Base-by-base conservation (phyloP, 139 green algal genomes). In the Coelastrella sp. region DNA sequence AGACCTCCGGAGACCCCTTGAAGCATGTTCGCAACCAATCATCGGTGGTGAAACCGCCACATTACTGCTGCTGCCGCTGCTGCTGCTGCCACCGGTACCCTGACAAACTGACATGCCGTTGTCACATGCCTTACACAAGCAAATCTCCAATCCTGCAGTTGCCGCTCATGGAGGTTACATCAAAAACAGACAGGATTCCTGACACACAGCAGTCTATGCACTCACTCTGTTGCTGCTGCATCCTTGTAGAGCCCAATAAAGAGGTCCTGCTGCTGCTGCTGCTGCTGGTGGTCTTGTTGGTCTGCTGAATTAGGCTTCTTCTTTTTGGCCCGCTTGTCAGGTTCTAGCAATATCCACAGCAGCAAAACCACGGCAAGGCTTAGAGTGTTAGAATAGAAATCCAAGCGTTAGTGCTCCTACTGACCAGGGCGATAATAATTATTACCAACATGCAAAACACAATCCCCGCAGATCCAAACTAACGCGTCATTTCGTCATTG, bases 321-420 rank as follows among this genome's bases (percentile, higher is more conserved):
- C 57, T 89, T 81, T 54, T 92, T 91, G 65, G 94, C 90, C 47
- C 91, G 58, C 32, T 87, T 68, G 32, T 88, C 83, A 5, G 65
- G 66, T 68, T 88, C 83, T 88, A 68, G 10, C 80, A n/a, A 47
- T 57, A 73, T 11, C 20, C 59, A 17, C 80, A 58, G 80, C 20
- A 32, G 20, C n/a, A 10, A 71, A 19, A 19, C 61, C 8, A 19
- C 8, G 13, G 14, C 57, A 54, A 19, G 61, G 61, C 11, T 19
- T 71, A 71, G 61, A 71, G 2, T 71, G 61, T 19, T 71, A 71
- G 11, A 68, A 17, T 68, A 7, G 0, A 2, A 19, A 19, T 22
- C 3, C 7, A 16, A 2, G 14, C 71, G 13, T 77, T 23, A 77
- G 19, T 22, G 32, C 32, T 47, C 32, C 32, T 47, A 47, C 32